Evolutionary conservation across 441 rosid species (phyloP), one percentile per base, ranked within the genome.

Genomic region (Bocquillonia castaneifolia): DNA sequence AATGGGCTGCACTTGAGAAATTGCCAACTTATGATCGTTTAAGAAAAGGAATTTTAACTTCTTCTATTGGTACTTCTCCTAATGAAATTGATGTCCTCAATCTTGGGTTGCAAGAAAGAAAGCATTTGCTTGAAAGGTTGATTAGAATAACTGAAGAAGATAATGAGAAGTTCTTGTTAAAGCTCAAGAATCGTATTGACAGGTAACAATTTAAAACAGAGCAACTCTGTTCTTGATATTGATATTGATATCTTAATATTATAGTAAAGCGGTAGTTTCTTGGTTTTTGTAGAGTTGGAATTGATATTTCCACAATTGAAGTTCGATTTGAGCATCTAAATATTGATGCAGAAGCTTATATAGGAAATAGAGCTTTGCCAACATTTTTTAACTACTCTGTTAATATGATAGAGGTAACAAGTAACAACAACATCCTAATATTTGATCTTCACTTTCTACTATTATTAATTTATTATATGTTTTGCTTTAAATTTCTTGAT

Each of bases 301-400:
- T 90, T 5, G 77, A 82, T 2, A 61, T 85, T 54, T 93, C 96
- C 22, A 78, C 84, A 0, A 77, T 85, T 32, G 93, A 90, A 81
- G 93, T 90, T 39, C 69, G 93, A 73, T 86, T 76, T 50, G 89
- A 88, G 75, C 76, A 88, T 74, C 60, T 88, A 3, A 86, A 76
- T 60, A 48, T 88, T 2, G 95, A 83, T 64, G 89, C 88, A 55
- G 83, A 80, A 75, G 89, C 83, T 20, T 68, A 70, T 68, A 79
- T 80, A 1, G 92, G 95, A 59, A 80, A 83, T 64, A 84, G 88
- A 74, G 92, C 82, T 72, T 76, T 88, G 69, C 92, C 97, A 14
- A 63, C 92, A 20, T 63, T 86, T 5, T 13, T 81, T 9, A 85
- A 83, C 63, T 86, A 80, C 74, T 22, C 44, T 47, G 20, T 71